Evolutionary conservation across 345 rosid species (phyloP).

Genomic region (Bruguiera sexangula): DNA sequence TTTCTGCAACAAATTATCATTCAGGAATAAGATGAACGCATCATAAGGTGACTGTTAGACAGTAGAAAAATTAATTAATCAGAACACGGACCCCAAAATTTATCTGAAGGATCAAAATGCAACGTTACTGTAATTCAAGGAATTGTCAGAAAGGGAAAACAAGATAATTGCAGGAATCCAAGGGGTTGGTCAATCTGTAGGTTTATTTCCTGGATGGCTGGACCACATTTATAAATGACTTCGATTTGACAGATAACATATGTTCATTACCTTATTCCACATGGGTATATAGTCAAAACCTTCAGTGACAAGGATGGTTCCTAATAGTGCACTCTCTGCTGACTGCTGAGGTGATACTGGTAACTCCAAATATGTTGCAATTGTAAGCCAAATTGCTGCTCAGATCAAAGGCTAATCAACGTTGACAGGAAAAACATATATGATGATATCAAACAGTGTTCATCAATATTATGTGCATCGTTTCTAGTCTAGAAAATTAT

Average conservation of each 20-base stretch:
- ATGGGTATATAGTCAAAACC: constrained; percentile 27
- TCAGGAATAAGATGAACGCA: background rate
- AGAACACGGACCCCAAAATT: no score
- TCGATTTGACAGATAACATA: background rate
- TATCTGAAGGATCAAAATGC: no score
- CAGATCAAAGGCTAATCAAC: background rate
- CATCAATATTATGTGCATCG: no score
- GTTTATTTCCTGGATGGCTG: no score
- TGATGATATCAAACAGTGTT: no score
- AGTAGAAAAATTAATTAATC: no score
- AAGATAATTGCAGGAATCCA: background rate
- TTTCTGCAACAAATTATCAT: constrained; percentile 19
- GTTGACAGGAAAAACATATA: background rate
- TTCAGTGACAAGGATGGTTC: constrained; percentile 23
- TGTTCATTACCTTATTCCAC: constrained; percentile 28
- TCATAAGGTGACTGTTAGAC: no score
- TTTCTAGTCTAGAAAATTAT: no score
- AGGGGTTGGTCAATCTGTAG: no score
- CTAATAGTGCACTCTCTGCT: constrained; percentile 30
- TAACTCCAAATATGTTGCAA: constrained; percentile 34
- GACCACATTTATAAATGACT: no score
- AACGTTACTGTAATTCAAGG: no score
- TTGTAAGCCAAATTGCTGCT: constrained; percentile 34
- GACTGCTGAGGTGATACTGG: constrained; percentile 37
- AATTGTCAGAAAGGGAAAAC: background rate